Conservation (phyloP, 2,329 filamentous ascomycete genomes). For the Juglanconis juglandina region DNA sequence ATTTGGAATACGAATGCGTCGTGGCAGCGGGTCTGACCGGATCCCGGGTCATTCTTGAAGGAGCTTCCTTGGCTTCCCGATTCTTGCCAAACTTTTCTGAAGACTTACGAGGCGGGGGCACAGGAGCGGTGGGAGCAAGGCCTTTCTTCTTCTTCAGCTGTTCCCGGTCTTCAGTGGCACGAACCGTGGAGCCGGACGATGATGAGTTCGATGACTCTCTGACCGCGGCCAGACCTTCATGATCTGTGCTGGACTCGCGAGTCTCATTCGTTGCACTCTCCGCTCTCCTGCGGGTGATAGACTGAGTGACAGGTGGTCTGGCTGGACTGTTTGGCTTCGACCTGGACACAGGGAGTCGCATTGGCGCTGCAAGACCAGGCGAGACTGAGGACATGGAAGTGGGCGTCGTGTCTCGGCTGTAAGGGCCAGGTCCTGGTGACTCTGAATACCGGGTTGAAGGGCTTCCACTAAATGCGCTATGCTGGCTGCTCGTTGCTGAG, state of each 20-base stretch:
- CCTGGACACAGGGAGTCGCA: conserved; percentile 43
- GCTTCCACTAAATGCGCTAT: conserved; percentile 62
- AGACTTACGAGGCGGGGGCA: conserved; percentile 59
- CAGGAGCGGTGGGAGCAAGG: conserved; percentile 51
- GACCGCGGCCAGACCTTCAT: conserved; percentile 60
- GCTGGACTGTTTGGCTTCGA: conserved; percentile 53
- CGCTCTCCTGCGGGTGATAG: conserved; percentile 54
- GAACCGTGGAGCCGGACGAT: conserved; percentile 67
- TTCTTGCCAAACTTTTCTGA: conserved; percentile 51
- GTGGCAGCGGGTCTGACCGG: too few relatives aligned
- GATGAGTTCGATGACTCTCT: conserved; percentile 70
- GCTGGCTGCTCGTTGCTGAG: conserved; percentile 53
- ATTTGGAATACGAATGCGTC: not conserved
- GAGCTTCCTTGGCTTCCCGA: conserved; percentile 36
- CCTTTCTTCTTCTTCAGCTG: conserved; percentile 43
- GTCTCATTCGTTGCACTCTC: conserved; percentile 52
- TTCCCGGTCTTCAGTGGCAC: conserved; percentile 46
- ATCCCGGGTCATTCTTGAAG: conserved; percentile 10
- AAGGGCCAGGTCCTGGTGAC: conserved; percentile 65
- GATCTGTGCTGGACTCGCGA: conserved; percentile 44
- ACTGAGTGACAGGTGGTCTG: conserved; percentile 53
- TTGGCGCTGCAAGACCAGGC: conserved; percentile 55
- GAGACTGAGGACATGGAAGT: conserved; percentile 76
- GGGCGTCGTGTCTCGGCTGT: conserved; percentile 74
- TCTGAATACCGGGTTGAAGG: conserved; percentile 74